Base-by-base conservation (phyloP, 148 eudicot species). In the Rhododendron kiyosumense region DNA sequence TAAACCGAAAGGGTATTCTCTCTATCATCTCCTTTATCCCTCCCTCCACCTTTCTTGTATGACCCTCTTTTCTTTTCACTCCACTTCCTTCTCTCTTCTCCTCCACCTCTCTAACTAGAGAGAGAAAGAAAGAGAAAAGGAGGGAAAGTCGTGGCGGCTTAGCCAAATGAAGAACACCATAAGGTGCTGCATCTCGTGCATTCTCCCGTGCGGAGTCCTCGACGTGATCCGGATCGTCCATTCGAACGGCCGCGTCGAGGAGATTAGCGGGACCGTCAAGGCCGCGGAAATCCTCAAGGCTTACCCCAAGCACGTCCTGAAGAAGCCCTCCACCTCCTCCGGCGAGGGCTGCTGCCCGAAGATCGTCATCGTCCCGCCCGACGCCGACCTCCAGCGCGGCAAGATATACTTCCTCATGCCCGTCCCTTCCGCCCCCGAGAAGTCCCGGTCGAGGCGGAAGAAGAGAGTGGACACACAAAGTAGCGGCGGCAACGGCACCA, bases 171-270 rank as follows among this genome's bases (percentile, higher is more conserved):
- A 85, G 86, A 93, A 86, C 90, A 83, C 92, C 34, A 87, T 96
- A 38, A 90, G 93, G 85, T 94, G 98, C 83, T 96, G 97, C 92
- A 92, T 96, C 88, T 96, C 98, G 18, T 96, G 98, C 94, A 94
- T 96, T 86, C 92, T 96, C 34, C 98, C 98, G 24, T 96, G 98
- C 85, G 98, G 98, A 2, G 90, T 93, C 2, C 87, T 96, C 32
- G 98, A 96, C 87, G 98, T 96, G 69, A 93, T 96, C 90, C 90
- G 98, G 7, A 93, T 96, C 83, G 98, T 96, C 11, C 98, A 96
- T 69, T 32, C 93, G 4, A 93, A 93, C 77, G 98, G 98, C 85
- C 90, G 89, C 26, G 95, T 96, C 0, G 95, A 96, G 83, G 98
- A 96, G 86, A 88, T 96, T 74, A 87, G 92, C 36, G 93, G 94